phyloP scores from a whole-genome alignment of 139 green algal species.

The Haematococcus lacustris region DNA sequence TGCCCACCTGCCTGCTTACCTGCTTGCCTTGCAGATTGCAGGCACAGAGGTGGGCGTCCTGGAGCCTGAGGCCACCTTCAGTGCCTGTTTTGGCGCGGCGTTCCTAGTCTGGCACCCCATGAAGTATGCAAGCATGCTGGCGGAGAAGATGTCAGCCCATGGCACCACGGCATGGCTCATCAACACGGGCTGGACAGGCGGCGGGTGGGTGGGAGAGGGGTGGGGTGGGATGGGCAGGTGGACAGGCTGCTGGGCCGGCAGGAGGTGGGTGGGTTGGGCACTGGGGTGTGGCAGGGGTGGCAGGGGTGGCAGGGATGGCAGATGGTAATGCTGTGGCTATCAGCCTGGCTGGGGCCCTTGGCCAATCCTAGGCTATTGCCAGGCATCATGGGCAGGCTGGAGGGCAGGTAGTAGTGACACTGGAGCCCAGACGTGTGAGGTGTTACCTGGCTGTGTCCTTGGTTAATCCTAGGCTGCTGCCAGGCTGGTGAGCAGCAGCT shows the following conservation, averaged over 20 bases:
- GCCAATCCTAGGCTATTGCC: not conserved
- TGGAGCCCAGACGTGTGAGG: not conserved
- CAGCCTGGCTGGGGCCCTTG: no score
- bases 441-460: not conserved
- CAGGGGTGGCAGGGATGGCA: not conserved
- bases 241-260: not conserved
- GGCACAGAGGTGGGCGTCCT: slow-evolving; percentile 90
- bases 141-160: slow-evolving; percentile 79
- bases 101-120: slow-evolving; percentile 47
- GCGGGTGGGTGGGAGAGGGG: slow-evolving; percentile 2
- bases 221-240: not conserved
- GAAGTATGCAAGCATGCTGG: slow-evolving; percentile 76
- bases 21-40: slow-evolving; percentile 81
- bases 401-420: not conserved
- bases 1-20: no score
- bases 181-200: slow-evolving; percentile 80
- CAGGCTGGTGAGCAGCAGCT: not conserved
- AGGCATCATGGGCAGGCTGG: not conserved
- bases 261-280: not conserved
- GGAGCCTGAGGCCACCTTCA: slow-evolving; percentile 91
- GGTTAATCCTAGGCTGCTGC: not conserved
- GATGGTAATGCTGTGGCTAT: no score
- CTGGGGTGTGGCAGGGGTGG: not conserved
- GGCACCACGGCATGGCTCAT: slow-evolving; percentile 77
- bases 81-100: slow-evolving; percentile 64